Conservation (phyloP, 1,139 yeast genomes). For the Casaregolazyma lundiana region DNA sequence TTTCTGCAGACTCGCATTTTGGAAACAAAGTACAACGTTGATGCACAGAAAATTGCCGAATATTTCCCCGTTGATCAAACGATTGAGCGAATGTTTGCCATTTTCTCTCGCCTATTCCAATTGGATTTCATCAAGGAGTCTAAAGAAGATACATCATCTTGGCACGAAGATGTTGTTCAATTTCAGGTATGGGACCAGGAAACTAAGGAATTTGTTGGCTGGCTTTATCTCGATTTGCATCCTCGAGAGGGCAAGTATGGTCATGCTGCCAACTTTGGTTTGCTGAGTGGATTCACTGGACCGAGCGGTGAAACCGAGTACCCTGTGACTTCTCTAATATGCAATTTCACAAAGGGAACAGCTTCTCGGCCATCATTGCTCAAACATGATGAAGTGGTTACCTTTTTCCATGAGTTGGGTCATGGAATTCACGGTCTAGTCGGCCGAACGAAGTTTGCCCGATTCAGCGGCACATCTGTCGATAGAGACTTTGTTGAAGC, state of each 20-base stretch:
- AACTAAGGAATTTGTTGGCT: slow-evolving; percentile 60
- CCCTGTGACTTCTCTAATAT: slow-evolving; percentile 75
- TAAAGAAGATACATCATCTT: slow-evolving; percentile 38
- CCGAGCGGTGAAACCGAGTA: slow-evolving; percentile 45
- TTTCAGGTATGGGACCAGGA: slow-evolving; percentile 68
- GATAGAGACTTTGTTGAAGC: slow-evolving; percentile 87
- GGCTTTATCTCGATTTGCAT: slow-evolving; percentile 74
- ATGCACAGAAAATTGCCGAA: slow-evolving; percentile 65
- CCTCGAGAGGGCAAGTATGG: slow-evolving; percentile 85
- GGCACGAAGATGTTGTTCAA: slow-evolving; percentile 80
- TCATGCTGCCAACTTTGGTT: slow-evolving; percentile 79
- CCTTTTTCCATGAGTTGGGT: slow-evolving; percentile 86
- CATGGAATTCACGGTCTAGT: slow-evolving; percentile 81
- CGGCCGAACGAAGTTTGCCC: slow-evolving; percentile 57
- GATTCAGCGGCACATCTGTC: slow-evolving; percentile 72
- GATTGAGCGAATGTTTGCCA: slow-evolving; percentile 58
- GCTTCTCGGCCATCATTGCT: slow-evolving; percentile 66
- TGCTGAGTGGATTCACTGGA: slow-evolving; percentile 56
- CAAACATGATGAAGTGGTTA: slow-evolving; percentile 73
- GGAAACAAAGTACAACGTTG: slow-evolving; percentile 66
- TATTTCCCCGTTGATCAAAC: slow-evolving; percentile 73
- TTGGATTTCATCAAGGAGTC: slow-evolving; percentile 57
- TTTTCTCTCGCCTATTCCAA: slow-evolving; percentile 65
- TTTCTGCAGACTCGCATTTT: slow-evolving; percentile 61
- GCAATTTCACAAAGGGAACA: slow-evolving; percentile 79